Evolutionary conservation across 2,329 filamentous ascomycete genomes (phyloP).

Genomic region (Cordyceps fumosorosea): DNA sequence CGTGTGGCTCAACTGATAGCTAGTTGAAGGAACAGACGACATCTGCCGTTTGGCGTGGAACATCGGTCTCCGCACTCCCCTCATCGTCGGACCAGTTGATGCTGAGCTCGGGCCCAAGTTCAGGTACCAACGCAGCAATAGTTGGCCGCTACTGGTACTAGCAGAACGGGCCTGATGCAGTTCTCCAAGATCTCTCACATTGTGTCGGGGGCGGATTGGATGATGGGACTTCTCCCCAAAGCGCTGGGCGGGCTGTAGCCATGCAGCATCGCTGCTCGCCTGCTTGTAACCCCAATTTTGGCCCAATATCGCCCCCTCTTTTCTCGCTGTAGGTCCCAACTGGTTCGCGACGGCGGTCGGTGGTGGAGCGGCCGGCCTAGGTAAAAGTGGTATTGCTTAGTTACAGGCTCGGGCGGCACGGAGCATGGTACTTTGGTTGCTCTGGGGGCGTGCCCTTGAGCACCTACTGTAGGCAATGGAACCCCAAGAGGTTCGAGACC

Average conservation of each 20-base stretch:
- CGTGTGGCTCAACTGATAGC: background rate
- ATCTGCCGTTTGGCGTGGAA: background rate
- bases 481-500: slow-evolving; percentile 2
- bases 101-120: background rate
- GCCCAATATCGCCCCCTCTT: background rate
- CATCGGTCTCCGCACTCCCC: background rate
- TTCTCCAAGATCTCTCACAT: background rate
- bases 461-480: background rate
- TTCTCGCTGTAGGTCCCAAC: background rate
- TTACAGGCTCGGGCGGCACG: background rate
- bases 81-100: background rate
- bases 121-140: slow-evolving; percentile 7
- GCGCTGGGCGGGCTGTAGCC: background rate
- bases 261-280: background rate
- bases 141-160: background rate
- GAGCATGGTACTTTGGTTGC: background rate
- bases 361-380: background rate
- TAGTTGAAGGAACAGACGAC: background rate
- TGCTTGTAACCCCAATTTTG: background rate
- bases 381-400: background rate
- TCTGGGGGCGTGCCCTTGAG: background rate
- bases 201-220: background rate
- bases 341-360: background rate
- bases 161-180: background rate
- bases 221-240: background rate